These are phyloP conservation scores for Daldinia eschscholtzii DNA, from an alignment of 2,329 filamentous ascomycete species.

Conservation along the genomic window DNA sequence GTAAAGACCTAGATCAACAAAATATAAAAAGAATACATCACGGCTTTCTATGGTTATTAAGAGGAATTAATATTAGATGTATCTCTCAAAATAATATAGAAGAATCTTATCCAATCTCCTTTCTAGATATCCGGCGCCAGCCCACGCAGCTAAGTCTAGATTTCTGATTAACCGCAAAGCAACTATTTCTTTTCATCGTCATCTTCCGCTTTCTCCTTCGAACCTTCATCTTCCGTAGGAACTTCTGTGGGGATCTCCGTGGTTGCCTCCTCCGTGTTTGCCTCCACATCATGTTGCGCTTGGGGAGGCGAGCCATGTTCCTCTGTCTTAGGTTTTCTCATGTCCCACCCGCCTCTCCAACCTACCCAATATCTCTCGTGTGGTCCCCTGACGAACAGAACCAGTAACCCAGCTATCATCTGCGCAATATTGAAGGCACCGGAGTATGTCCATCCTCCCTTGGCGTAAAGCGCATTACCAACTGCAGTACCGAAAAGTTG, in stretches of 20 bases:
- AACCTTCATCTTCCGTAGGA: conserved; percentile 25
- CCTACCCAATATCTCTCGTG: conserved; percentile 53
- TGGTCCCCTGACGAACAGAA: conserved; percentile 47
- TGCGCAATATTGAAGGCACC: conserved; percentile 52
- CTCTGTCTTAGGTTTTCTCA: conserved; percentile 37
- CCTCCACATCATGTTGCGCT: conserved; percentile 30
- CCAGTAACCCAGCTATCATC: conserved; percentile 45
- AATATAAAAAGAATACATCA: not conserved
- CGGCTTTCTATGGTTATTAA: too few species aligned
- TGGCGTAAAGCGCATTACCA: conserved; percentile 52
- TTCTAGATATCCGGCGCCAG: not conserved
- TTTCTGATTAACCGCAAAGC: too few species aligned
- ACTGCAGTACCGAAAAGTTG: conserved; percentile 53
- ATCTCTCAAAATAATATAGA: not conserved
- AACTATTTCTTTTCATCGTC: not conserved
- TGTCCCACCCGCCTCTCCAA: conserved; percentile 52
- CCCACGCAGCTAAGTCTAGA: not conserved
- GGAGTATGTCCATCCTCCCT: conserved; percentile 51
- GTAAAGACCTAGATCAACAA: not conserved
- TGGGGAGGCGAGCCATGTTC: conserved; percentile 16
- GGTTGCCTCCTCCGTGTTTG: conserved; percentile 11
- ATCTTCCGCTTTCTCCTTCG: conserved; percentile 13
- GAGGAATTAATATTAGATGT: too few species aligned
- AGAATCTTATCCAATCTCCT: not conserved
- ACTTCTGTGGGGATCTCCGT: conserved; percentile 27